Conservation (phyloP, 148 eudicot species). For the Rhododendron simsii region DNA sequence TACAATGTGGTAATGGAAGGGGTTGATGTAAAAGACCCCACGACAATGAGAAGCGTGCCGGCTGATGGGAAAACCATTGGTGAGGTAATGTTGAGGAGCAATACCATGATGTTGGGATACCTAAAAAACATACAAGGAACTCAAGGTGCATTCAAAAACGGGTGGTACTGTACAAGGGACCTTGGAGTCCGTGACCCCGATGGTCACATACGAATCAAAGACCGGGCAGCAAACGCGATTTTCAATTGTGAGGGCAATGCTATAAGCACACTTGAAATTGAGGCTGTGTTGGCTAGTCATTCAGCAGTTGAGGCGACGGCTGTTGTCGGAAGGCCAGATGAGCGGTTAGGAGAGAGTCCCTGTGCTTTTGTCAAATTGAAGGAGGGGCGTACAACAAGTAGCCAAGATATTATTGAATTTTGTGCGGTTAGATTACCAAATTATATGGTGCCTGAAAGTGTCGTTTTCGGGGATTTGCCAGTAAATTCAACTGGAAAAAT, state of each 20-base stretch:
- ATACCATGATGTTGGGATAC: conserved; percentile 38
- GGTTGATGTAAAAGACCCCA: conserved; percentile 35
- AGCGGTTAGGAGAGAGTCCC: conserved; percentile 13
- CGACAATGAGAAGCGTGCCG: conserved; percentile 29
- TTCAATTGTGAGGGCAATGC: background rate
- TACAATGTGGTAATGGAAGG: conserved; percentile 24
- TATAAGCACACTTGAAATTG: conserved; percentile 33
- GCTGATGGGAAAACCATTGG: conserved; percentile 33
- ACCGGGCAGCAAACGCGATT: conserved; percentile 17
- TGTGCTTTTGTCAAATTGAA: conserved; percentile 40
- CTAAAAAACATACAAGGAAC: conserved; percentile 21
- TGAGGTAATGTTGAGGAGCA: conserved; percentile 34
- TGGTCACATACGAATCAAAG: conserved; percentile 27
- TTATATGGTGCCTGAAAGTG: conserved; percentile 48
- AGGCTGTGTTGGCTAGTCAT: conserved; percentile 26
- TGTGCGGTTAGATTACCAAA: conserved; percentile 39
- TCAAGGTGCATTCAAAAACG: conserved; percentile 22
- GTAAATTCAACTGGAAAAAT: conserved; percentile 67
- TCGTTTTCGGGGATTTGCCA: conserved; percentile 51
- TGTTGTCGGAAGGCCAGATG: conserved; percentile 25
- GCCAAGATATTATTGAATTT: conserved; percentile 23
- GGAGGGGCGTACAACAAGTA: conserved; percentile 14
- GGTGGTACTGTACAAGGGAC: conserved; percentile 38
- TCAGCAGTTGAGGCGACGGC: conserved; percentile 25
- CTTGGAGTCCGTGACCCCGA: conserved; percentile 22